Evolutionary conservation across 106 monocot species (phyloP).

Genomic region (Dioscorea alata): DNA sequence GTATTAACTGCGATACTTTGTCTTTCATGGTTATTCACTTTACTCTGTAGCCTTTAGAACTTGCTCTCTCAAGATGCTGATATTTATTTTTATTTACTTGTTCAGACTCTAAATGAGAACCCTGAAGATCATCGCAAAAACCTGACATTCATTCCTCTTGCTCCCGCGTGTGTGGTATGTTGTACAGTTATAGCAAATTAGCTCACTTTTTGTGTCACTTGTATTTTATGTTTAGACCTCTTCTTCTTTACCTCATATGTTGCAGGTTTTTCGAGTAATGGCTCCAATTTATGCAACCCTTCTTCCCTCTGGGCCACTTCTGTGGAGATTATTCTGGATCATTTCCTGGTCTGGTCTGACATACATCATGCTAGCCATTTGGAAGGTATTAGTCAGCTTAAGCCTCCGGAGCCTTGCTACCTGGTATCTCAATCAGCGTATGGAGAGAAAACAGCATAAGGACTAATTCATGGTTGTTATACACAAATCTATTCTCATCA

Average conservation of each 20-base stretch:
- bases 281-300: constrained; percentile 62
- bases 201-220: not conserved
- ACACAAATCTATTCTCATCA: too few species aligned
- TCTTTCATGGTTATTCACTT: too few species aligned
- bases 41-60: too few species aligned
- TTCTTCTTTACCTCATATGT: not conserved
- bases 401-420: constrained; percentile 47
- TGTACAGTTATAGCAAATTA: not conserved
- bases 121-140: constrained; percentile 60
- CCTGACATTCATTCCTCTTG: constrained; percentile 88
- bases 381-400: constrained; percentile 52
- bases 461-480: constrained; percentile 25
- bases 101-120: constrained; percentile 71
- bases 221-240: not conserved
- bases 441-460: constrained; percentile 51
- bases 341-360: constrained; percentile 50
- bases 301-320: constrained; percentile 52
- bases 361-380: constrained; percentile 52
- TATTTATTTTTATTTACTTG: not conserved
- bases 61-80: not conserved
- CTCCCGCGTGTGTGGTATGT: constrained; percentile 92
- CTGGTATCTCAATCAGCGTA: constrained; percentile 57
- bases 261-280: constrained; percentile 79
- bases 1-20: too few species aligned
- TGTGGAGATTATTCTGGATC: constrained; percentile 60